Base-by-base conservation (phyloP, 768 basidiomycete genomes). In the Boletus barrowsii region DNA sequence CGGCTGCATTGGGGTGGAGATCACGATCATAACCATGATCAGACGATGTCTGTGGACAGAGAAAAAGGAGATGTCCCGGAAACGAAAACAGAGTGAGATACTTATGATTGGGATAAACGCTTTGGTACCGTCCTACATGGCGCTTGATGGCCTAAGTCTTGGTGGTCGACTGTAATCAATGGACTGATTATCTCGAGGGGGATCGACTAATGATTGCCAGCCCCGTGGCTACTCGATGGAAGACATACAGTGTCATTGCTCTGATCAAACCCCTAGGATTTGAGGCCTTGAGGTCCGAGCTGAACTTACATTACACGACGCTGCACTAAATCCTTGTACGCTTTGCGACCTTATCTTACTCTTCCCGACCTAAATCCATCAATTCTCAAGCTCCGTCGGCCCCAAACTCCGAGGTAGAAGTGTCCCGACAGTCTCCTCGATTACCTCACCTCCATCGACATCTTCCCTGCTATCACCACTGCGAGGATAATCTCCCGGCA, bases 401-500 rank as follows among this genome's bases (percentile, higher is more conserved):
- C 20, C 18, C 2, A 32, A 35, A 41, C 37, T 26, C 22, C 4
- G 24, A 22, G 46, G 46, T 10, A 53, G 20, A 40, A 42, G 10
- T 5, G 39, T 7, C 22, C 45, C 45, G 18, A 53, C 29, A 18
- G 45, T 47, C 30, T 33, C 30, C 26, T 53, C 44, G 5, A 53
- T 32, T 30, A 42, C 45, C n/a, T 39, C 32, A 5, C 11, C 15
- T 33, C 51, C 39, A 4, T 30, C 9, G 22, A 6, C 15, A 10
- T n/a, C 15, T 8, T 29, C 37, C 15, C 11, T 22, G 26, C 33
- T 7, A 36, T 37, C 43, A 9, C 22, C 15, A 20, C 20, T 30
- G 30, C 37, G 37, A 18, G 44, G 22, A 22, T 53, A 36, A 36
- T 86, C 77, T 4, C 82, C 81, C 3, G 87, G 86, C 3, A 88